Base-by-base conservation (phyloP, 768 basidiomycete species). In the Pleurotus salmoneostramineus region DNA sequence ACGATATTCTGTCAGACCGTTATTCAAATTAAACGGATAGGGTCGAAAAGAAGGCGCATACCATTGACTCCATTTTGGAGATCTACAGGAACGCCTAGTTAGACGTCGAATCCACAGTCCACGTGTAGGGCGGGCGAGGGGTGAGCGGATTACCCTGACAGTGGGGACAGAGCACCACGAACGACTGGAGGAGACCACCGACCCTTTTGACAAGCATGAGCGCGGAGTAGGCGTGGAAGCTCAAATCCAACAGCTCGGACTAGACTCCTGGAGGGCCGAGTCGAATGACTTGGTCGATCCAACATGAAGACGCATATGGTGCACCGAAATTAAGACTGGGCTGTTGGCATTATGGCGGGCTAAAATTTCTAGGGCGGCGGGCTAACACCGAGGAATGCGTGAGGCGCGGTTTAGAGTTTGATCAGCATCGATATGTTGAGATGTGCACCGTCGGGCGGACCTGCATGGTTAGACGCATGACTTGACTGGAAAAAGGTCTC, bases 201-300 rank as follows among this genome's bases (percentile, higher is more conserved):
- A 27, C 21, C 21, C 21, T 27, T 27, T 27, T 1, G n/a, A 17
- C 11, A 15, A 55, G 40, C 17, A 55, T 17, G 40, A 40, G 11
- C 52, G 52, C 52, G 52, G 52, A 55, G 52, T 43, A 31, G 27
- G 17, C 35, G 40, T 55, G 52, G 52, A 40, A 43, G 6, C 17
- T 33, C 10, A 55, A 44, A 55, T 42, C 40, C 15, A 17, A 55
- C 12, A 45, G 44, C 44, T 17, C 44, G 21, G 21, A 27, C 44
- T 6, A 45, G 15, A 45, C 21, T 27, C n/a, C n/a, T n/a, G n/a
- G n/a, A n/a, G n/a, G n/a, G n/a, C n/a, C n/a, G 40, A 42, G 21
- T 27, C 21, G 21, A 27, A 27, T 27, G 37, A 40, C n/a, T 40
- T 40, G 37, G 37, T 40, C 10, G 37, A 10, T 40, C 37, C 37